phyloP scores from a whole-genome alignment of 1,284 basidiomycete species.

The Apiotrichum akiyoshidainum region DNA sequence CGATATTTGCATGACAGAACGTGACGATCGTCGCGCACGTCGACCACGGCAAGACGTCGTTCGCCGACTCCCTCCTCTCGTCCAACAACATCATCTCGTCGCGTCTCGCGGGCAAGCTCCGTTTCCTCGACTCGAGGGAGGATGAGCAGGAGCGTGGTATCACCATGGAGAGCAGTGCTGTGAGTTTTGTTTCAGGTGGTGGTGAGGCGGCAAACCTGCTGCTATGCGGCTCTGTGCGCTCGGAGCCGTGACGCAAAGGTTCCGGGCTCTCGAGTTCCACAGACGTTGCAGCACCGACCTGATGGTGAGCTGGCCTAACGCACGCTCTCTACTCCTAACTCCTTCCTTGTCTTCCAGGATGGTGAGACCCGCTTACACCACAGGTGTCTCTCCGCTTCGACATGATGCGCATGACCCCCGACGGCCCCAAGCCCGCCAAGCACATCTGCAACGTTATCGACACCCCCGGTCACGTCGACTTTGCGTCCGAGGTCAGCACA shows the following conservation, averaged over 20 bases:
- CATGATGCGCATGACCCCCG: constrained; percentile 59
- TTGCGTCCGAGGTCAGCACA: constrained; percentile 93
- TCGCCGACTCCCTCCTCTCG: constrained; percentile 91
- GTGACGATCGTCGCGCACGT: constrained; percentile 52
- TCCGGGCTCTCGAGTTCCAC: too few species aligned
- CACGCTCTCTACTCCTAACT: neutral
- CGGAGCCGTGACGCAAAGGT: too few species aligned
- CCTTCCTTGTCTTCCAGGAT: neutral
- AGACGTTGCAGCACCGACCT: neutral
- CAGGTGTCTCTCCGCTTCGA: constrained; percentile 72
- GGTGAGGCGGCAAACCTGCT: too few species aligned
- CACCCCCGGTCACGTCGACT: constrained; percentile 98
- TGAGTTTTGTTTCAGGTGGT: constrained; percentile 32
- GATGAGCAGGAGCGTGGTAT: constrained; percentile 98
- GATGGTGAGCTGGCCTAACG: too few species aligned
- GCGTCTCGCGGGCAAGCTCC: constrained; percentile 91
- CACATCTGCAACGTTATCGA: constrained; percentile 80
- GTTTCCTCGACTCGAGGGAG: constrained; percentile 92
- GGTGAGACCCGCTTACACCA: neutral
- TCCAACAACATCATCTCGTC: constrained; percentile 97
- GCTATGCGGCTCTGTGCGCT: too few species aligned
- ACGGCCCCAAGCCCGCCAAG: constrained; percentile 36
- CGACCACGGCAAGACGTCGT: constrained; percentile 84
- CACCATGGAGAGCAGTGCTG: constrained; percentile 97
- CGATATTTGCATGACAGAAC: constrained; percentile 30